phyloP scores from a whole-genome alignment of 768 basidiomycete species.

The Leccinum subgranulosum region DNA sequence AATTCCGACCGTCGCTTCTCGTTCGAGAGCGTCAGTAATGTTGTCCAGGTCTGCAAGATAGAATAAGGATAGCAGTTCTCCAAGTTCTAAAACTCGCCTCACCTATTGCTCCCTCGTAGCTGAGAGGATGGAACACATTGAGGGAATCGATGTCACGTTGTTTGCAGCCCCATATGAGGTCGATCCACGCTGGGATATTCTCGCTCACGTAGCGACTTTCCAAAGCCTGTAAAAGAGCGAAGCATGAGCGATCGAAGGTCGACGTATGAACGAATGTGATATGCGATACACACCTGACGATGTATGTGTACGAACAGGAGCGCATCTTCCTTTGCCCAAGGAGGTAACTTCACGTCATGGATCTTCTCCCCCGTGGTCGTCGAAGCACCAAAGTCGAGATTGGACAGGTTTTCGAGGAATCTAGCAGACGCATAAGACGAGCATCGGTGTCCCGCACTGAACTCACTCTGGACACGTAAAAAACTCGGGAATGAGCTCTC shows the following conservation, averaged over 20 bases:
- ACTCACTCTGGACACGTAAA: constrained; percentile 76
- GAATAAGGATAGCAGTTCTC: neutral
- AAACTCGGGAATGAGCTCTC: constrained; percentile 91
- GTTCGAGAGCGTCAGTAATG: constrained; percentile 82
- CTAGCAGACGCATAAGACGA: constrained; percentile 35
- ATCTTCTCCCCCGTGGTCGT: constrained; percentile 76
- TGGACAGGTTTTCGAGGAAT: constrained; percentile 77
- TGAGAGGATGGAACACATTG: constrained; percentile 91
- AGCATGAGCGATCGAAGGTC: neutral
- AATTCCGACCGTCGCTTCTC: constrained; percentile 90
- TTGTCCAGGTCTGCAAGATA: constrained; percentile 66
- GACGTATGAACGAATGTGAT: neutral
- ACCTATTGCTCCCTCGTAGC: constrained; percentile 90
- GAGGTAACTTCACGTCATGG: constrained; percentile 83
- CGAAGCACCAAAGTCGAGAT: constrained; percentile 75
- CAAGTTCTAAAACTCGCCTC: constrained; percentile 2
- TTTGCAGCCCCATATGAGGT: constrained; percentile 88
- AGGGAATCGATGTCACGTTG: constrained; percentile 73
- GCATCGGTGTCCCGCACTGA: neutral
- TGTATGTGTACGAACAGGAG: constrained; percentile 78
- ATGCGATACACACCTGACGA: constrained; percentile 51
- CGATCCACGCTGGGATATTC: constrained; percentile 85
- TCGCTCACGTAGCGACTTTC: constrained; percentile 88
- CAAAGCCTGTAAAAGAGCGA: constrained; percentile 53
- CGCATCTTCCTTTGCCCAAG: constrained; percentile 86